phyloP scores from a whole-genome alignment of 139 green algal genomes.

The Pseudopediastrum boryanum region DNA sequence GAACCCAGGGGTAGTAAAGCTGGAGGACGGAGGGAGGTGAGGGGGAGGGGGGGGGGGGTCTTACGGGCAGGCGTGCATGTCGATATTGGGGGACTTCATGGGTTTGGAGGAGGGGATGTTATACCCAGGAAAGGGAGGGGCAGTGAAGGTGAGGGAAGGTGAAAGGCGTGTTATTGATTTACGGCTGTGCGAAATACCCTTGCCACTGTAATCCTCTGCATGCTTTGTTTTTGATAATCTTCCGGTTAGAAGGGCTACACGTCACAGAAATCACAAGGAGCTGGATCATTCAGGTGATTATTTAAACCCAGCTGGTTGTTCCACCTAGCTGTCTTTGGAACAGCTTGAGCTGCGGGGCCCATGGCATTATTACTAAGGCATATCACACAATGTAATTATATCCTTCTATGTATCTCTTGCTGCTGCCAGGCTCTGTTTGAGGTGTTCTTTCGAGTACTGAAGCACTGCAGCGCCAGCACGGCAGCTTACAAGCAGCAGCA shows the following conservation, averaged over 20 bases:
- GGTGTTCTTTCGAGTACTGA: constrained; percentile 79
- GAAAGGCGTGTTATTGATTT: not conserved
- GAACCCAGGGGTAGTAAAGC: not conserved
- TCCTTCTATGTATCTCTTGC: too few relatives aligned
- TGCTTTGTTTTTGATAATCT: too few relatives aligned
- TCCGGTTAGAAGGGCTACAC: too few relatives aligned
- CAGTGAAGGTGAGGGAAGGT: not conserved
- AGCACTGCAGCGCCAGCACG: constrained; percentile 58
- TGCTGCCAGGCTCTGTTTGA: constrained; percentile 70
- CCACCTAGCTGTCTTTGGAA: not conserved
- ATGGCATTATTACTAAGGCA: too few relatives aligned
- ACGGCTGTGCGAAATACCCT: not conserved
- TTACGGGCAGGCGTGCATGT: too few relatives aligned
- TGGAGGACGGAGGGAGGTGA: not conserved
- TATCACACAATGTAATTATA: too few relatives aligned
- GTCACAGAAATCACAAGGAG: too few relatives aligned
- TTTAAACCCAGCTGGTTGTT: too few relatives aligned
- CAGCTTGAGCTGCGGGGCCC: not conserved
- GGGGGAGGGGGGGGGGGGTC: too few relatives aligned
- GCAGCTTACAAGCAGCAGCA: constrained; percentile 2
- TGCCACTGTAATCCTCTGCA: too few relatives aligned
- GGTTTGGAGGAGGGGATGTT: not conserved
- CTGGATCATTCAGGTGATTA: too few relatives aligned
- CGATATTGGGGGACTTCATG: too few relatives aligned
- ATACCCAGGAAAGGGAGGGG: not conserved